These are phyloP conservation scores for Carnegiea gigantea DNA, from an alignment of 179 eudicot species.

Conservation along the genomic window DNA sequence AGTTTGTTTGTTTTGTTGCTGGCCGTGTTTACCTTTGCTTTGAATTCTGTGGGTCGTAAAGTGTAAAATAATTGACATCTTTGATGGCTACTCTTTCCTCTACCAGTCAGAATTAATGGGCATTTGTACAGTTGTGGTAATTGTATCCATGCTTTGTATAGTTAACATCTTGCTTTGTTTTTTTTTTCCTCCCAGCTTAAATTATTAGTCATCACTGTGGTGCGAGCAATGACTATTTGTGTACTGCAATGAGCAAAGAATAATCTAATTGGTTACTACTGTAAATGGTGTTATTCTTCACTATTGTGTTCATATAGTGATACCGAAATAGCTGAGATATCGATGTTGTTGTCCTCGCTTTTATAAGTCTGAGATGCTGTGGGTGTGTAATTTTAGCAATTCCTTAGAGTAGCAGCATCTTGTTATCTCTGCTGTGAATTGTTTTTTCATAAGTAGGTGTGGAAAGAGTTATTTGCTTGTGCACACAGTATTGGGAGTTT, in stretches of 20 bases:
- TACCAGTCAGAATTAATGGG: constrained; percentile 8
- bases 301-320: neutral
- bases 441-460: neutral
- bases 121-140: neutral
- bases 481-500: neutral
- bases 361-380: neutral
- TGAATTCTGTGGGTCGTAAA: neutral
- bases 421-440: neutral
- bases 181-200: neutral
- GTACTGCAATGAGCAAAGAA: no score
- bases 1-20: constrained; percentile 13
- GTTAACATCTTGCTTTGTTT: neutral
- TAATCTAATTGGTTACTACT: neutral
- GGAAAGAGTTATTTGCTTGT: neutral
- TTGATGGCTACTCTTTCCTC: constrained; percentile 16
- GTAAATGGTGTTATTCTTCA: neutral
- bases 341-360: neutral
- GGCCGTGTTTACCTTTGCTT: neutral
- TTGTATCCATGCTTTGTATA: constrained; percentile 10
- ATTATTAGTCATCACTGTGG: neutral
- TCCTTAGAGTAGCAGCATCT: neutral
- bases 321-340: no score
- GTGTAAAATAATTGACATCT: neutral
- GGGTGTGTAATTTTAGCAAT: neutral
- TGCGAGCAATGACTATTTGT: neutral